Base-by-base conservation (phyloP, 768 basidiomycete genomes). In the Phylloporus rhodoxanthus region DNA sequence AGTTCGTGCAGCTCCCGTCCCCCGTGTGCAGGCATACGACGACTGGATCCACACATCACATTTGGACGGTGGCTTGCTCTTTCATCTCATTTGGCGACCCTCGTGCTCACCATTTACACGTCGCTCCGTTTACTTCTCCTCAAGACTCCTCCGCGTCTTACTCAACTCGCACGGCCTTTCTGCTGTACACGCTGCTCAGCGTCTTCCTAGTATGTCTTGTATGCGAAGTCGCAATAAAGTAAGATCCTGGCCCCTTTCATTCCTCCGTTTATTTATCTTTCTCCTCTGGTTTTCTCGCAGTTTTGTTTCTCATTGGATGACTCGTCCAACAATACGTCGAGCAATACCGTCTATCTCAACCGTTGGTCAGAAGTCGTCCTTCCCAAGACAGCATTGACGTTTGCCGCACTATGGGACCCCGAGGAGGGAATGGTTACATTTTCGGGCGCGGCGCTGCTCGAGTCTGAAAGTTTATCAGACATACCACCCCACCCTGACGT, bases 301-400 rank as follows among this genome's bases (percentile, higher is more conserved):
- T 42, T 53, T 34, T 64, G 48, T 40, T 54, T 66, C 36, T 57
- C 68, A 5, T 38, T 64, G 43, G 61, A 67, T 33, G 34, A 45
- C 26, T 39, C 57, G 32, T 29, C 47, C 39, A 42, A 45, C 6
- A 51, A 36, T 15, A 40, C 48, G 11, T 48, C 59, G 19, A 57
- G 38, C 43, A 46, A 17, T 19, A 54, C 55, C 17, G 11, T 19
- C 30, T 48, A 50, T n/a, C 53, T 61, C 37, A 62, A 57, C 43
- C 74, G 78, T 30, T 82, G 79, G 81, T 81, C 80, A 13, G 75
- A 80, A 25, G 64, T 81, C 40, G 68, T 80, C 6, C 79, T 80
- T 15, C 78, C 81, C 5, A 75, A 77, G 47, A 67, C 76, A 23
- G 79, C 74, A 2, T 66, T 82, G 52, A 79, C 75, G 2, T 84